Evolutionary conservation across 2,329 filamentous ascomycete species (phyloP).

Genomic region (Cercospora sp.): DNA sequence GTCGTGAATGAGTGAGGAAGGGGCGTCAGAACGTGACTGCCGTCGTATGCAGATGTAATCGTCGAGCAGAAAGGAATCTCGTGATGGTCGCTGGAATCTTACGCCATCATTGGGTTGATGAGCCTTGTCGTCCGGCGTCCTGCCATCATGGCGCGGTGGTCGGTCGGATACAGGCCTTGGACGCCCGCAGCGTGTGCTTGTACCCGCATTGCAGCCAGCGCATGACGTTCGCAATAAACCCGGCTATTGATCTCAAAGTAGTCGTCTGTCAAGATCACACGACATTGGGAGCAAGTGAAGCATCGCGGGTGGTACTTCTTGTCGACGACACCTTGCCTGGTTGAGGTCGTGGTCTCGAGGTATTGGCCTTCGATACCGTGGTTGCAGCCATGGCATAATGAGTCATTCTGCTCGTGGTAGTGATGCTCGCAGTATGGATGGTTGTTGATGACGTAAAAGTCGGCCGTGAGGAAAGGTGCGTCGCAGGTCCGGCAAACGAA

Average conservation of each 20-base stretch:
- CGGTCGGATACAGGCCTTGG: constrained; percentile 20
- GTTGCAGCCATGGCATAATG: constrained; percentile 76
- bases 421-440: constrained; percentile 87
- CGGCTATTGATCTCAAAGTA: constrained; percentile 86
- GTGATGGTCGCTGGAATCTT: neutral
- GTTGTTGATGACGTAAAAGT: constrained; percentile 90
- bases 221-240: constrained; percentile 86
- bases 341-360: constrained; percentile 64
- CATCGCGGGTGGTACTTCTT: constrained; percentile 86
- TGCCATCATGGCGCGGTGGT: constrained; percentile 32
- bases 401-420: constrained; percentile 89
- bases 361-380: constrained; percentile 92
- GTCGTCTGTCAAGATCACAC: constrained; percentile 71
- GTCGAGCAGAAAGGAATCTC: neutral
- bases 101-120: constrained; percentile 38
- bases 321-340: constrained; percentile 52
- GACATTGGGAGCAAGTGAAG: constrained; percentile 81
- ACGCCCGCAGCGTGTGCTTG: constrained; percentile 28
- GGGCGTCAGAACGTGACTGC: constrained; percentile 4
- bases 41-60: neutral
- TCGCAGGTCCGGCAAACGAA: constrained; percentile 87
- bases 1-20: neutral
- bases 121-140: constrained; percentile 41
- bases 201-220: constrained; percentile 52
- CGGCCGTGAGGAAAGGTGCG: constrained; percentile 77